Base-by-base conservation (phyloP, 768 basidiomycete species). In the Kwoniella europaea region DNA sequence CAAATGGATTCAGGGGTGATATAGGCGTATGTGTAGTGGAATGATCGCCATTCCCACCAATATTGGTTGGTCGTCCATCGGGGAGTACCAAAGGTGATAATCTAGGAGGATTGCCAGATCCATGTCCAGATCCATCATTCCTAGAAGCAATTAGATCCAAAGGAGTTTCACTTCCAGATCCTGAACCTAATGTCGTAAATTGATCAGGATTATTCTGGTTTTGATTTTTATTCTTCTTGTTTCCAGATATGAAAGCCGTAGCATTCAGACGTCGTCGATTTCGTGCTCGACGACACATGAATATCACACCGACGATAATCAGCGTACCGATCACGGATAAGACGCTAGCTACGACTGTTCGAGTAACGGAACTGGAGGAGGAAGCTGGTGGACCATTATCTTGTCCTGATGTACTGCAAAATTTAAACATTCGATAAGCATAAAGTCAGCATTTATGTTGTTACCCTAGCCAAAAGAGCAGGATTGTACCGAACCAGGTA, bases 291-390 rank as follows among this genome's bases (percentile, higher is more conserved):
- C 70, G 57, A 63, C 72, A 79, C 59, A 77, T 68, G 58, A 69
- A 72, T 10, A 70, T 53, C 3, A 75, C 18, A 10, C 69, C 73
- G 58, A 81, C 79, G 15, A 77, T 57, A 1, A 71, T 27, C 4
- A 81, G 65, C 1, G 79, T 81, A 10, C 67, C 79, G 4, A 81
- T 24, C 10, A 81, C 71, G 10, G 79, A 81, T 20, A 76, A 24
- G 10, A 79, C 76, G n/a, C 73, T 76, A 3, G 78, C 76, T 4
- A 76, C 58, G 41, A 69, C 67, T 2, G 65, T 72, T 41, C 73
- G 59, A 10, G 42, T 44, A 7, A 71, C 24, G 6, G 67, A 35
- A 22, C 59, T 62, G 43, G 41, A 10, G 35, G 41, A n/a, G 4
- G 62, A 18, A 10, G 35, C 18, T 27, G 54, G 46, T n/a, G 63